Percentiles rank a stretch among this genome's conserved stretches.
Evolutionary conservation across 2,329 filamentous ascomycete species (phyloP).

Genomic region (Madurella fahalii): DNA sequence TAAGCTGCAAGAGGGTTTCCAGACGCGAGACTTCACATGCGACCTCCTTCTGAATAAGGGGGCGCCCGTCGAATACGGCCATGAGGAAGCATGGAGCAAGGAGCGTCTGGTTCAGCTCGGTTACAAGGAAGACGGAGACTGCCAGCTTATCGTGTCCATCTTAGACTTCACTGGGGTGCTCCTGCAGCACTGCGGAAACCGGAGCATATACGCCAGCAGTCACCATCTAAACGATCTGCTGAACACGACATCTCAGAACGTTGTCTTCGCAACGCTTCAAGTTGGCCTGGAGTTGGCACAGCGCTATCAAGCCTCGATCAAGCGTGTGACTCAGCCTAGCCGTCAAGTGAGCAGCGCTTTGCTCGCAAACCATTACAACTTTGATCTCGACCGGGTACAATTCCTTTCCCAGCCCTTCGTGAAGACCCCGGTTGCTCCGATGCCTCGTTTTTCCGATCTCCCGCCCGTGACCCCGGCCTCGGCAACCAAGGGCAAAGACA

Average conservation of each 20-base stretch:
- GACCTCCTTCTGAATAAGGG: conserved; percentile 60
- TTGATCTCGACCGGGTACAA: conserved; percentile 74
- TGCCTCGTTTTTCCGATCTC: conserved; percentile 45
- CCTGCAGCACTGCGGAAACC: conserved; percentile 91
- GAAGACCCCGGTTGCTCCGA: conserved; percentile 55
- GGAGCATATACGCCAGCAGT: conserved; percentile 94
- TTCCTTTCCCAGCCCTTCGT: conserved; percentile 79
- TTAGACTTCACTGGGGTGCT: conserved; percentile 83
- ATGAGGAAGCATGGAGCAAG: conserved; percentile 44
- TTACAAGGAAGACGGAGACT: conserved; percentile 72
- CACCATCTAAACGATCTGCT: conserved; percentile 82
- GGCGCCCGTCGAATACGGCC: conserved; percentile 47
- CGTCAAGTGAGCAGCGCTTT: conserved; percentile 67
- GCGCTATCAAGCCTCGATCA: conserved; percentile 85
- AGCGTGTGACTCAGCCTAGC: conserved; percentile 63
- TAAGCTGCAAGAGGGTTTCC: conserved; percentile 73
- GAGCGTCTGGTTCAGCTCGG: conserved; percentile 54
- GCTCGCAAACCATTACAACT: conserved; percentile 79
- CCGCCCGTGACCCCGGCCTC: conserved; percentile 53
- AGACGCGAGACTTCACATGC: conserved; percentile 69
- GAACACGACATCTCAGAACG: conserved; percentile 75
- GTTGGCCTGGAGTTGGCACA: conserved; percentile 84
- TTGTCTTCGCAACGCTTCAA: conserved; percentile 74
- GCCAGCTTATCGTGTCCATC: conserved; percentile 72
- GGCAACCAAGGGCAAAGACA: conserved; percentile 73